Conservation (phyloP, 345 rosid species). For the Eucalyptus tenuipes region DNA sequence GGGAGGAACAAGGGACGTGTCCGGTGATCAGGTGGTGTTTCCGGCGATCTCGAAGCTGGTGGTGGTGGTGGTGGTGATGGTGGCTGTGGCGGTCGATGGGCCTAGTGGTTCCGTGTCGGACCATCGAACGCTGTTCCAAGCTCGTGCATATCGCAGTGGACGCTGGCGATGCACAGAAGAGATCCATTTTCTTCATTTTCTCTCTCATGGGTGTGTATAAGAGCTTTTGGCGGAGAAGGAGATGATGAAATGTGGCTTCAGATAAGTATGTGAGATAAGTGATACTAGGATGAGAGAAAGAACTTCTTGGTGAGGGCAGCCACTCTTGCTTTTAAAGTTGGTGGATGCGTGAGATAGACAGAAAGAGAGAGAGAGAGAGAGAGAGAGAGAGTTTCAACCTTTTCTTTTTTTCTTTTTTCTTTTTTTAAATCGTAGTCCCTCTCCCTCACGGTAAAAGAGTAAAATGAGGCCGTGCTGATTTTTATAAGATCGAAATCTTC, state of each 20-base stretch:
- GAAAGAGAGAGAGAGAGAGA: background rate
- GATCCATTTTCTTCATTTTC: slow-evolving; percentile 54
- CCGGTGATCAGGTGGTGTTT: slow-evolving; percentile 12
- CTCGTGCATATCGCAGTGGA: slow-evolving; percentile 69
- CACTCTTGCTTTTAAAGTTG: slow-evolving; percentile 4
- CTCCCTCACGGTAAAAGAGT: background rate
- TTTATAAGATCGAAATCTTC: background rate
- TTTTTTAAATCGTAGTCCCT: background rate
- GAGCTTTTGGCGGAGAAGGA: background rate
- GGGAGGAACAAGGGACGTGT: slow-evolving; percentile 23
- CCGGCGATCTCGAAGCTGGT: background rate
- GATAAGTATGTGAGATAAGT: background rate
- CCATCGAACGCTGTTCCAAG: slow-evolving; percentile 30
- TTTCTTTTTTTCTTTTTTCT: background rate
- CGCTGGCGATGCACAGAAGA: slow-evolving; percentile 74
- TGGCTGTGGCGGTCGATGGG: slow-evolving; percentile 6
- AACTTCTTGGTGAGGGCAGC: background rate
- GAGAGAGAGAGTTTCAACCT: background rate
- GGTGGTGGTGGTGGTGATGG: background rate
- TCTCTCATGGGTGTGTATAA: background rate
- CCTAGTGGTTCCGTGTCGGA: slow-evolving; percentile 19
- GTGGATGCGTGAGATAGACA: background rate
- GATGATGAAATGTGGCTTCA: background rate
- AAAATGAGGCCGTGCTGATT: background rate
- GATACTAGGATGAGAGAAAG: background rate